Evolutionary conservation across 2,329 filamentous ascomycete genomes (phyloP), one percentile per base, ranked within the genome.

Genomic region (Fusarium circinatum): DNA sequence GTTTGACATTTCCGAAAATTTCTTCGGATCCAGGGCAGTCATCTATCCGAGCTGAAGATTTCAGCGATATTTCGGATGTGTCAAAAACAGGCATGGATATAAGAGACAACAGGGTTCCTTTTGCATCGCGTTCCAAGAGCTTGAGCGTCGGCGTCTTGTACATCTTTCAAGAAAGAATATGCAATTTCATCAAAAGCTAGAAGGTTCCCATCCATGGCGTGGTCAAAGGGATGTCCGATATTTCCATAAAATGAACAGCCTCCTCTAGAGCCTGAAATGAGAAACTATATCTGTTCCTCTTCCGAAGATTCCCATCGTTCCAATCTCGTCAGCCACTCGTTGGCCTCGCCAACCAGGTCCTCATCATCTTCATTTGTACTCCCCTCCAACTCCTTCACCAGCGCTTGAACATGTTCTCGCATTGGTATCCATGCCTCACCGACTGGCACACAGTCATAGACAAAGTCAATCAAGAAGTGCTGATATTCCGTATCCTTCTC

Each of bases 401-500:
- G 20, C 5, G 20, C 22, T 32, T 62, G 8, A 13, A 64, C 56
- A 5, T 59, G 62, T 20, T 14, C 30, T 18, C 56, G 44, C 62
- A 64, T 62, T 5, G 57, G 56, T 15, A 22, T 32, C 62, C 62
- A 64, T 11, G 30, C 47, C 15, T 62, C 32, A 4, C 57, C 62
- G 8, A 62, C 7, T 24, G 62, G 57, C 18, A 64, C 62, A 8
- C 62, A 51, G 2, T 44, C 36, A n/a, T 32, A 62, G 0, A 64
- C 38, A 38, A 64, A 64, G 2, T 62, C 57, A 2, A 64, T 26
- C 15, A 64, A 12, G 6, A 26, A 51, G 41, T 64, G 38, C 11
- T 64, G 62, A 4, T 38, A 32, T 28, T 62, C 62, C 2, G 11
- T 4, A 26, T 64, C 62, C 8, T 62, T 28, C 12, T 34, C 41